A percentile compares a stretch with the other conserved stretches of the same genome.
Conservation (phyloP, 2,329 filamentous ascomycete species). For the Penicillium hordei region DNA sequence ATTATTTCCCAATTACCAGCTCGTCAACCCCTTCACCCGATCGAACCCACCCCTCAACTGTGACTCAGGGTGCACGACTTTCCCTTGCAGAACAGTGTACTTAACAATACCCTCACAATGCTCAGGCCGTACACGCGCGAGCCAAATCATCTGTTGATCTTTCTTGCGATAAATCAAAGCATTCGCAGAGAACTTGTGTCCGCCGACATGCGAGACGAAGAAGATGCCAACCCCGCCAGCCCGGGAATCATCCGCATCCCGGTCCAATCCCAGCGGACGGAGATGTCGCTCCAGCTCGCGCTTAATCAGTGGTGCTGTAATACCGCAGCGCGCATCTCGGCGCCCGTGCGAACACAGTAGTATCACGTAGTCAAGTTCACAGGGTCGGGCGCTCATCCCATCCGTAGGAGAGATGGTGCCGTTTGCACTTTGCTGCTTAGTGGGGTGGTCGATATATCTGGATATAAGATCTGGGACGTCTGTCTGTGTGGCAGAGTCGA, state of each 20-base stretch:
- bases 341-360: conserved; percentile 87
- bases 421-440: conserved; percentile 53
- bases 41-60: conserved; percentile 87
- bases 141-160: conserved; percentile 64
- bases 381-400: conserved; percentile 54
- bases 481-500: conserved; percentile 72
- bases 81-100: conserved; percentile 83
- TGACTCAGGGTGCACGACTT: conserved; percentile 79
- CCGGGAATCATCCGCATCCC: conserved; percentile 78
- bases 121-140: conserved; percentile 79
- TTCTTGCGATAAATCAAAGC: conserved; percentile 75
- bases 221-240: conserved; percentile 86
- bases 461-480: conserved; percentile 65
- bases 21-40: conserved; percentile 68
- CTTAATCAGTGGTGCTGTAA: conserved; percentile 77
- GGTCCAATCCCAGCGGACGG: conserved; percentile 72
- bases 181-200: conserved; percentile 91
- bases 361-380: conserved; percentile 77
- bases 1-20: conserved; percentile 41
- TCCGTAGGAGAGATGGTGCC: conserved; percentile 33
- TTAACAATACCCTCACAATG: conserved; percentile 86
- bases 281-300: conserved; percentile 82
- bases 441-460: conserved; percentile 62
- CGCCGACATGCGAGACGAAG: conserved; percentile 89
- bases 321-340: conserved; percentile 85